Conservation (phyloP, 805 yeast species). For the Lachancea sp. region DNA sequence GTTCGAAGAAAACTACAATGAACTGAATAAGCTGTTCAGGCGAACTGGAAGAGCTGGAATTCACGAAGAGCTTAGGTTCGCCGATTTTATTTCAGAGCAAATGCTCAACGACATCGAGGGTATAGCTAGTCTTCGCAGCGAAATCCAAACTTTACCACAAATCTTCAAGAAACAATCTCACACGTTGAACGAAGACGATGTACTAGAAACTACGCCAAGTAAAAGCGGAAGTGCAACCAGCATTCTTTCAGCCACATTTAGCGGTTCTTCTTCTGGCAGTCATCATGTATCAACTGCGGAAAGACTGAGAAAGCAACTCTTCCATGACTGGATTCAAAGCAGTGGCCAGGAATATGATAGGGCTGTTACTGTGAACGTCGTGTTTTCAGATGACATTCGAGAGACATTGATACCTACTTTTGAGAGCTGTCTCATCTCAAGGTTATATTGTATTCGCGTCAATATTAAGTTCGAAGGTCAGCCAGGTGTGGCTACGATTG, state of each 20-base stretch:
- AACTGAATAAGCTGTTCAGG: constrained; percentile 27
- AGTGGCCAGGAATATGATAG: constrained; percentile 31
- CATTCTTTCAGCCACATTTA: constrained; percentile 12
- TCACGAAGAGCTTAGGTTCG: constrained; percentile 24
- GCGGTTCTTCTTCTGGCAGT: constrained; percentile 11
- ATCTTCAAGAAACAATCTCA: constrained; percentile 29
- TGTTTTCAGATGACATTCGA: constrained; percentile 37
- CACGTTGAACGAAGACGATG: constrained; percentile 15
- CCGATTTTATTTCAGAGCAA: constrained; percentile 26
- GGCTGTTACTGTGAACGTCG: constrained; percentile 37
- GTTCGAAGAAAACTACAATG: constrained; percentile 19
- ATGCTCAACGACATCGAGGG: constrained; percentile 30
- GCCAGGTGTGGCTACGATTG: constrained; percentile 28
- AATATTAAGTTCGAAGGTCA: constrained; percentile 38
- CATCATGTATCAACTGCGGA: constrained; percentile 13
- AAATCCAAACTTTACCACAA: constrained; percentile 18
- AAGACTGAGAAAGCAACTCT: constrained; percentile 20
- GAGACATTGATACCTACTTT: constrained; percentile 55
- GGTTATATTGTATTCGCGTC: constrained; percentile 50
- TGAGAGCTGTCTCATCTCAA: constrained; percentile 55
- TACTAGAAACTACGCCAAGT: background rate
- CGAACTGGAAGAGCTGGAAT: constrained; percentile 14
- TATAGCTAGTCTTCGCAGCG: constrained; percentile 22
- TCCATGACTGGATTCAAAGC: constrained; percentile 26
- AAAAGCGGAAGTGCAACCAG: constrained; percentile 3